Evolutionary conservation across 75 land plant species (phyloP).

Genomic region (Larix kaempferi): DNA sequence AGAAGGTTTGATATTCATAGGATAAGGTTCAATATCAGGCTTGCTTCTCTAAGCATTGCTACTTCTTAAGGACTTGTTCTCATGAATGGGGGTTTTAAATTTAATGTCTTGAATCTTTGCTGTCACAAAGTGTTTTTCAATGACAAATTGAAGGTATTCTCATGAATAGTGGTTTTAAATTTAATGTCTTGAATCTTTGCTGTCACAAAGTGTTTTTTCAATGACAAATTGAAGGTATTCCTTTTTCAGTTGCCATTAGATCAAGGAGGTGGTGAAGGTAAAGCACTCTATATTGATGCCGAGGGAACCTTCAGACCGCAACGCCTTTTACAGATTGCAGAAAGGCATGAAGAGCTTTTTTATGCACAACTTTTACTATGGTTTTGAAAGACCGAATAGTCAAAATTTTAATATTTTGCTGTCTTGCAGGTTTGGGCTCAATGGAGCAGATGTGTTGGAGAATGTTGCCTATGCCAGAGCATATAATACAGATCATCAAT

Average conservation of each 20-base stretch:
- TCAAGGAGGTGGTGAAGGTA: slow-evolving; percentile 97
- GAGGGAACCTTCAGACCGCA: slow-evolving; percentile 95
- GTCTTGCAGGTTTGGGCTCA: slow-evolving; percentile 63
- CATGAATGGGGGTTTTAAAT: not conserved
- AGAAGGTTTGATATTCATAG: too few species aligned
- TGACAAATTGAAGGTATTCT: not conserved
- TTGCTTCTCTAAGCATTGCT: not conserved
- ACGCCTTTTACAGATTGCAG: slow-evolving; percentile 85
- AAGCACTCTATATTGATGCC: slow-evolving; percentile 94
- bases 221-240: not conserved
- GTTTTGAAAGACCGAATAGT: not conserved
- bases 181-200: not conserved
- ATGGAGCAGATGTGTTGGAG: slow-evolving; percentile 91
- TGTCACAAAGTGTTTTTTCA: not conserved
- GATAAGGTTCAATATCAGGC: too few species aligned
- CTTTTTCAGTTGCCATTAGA: slow-evolving; percentile 74
- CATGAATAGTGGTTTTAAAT: not conserved
- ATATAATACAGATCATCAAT: slow-evolving; percentile 95
- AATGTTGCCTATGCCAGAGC: slow-evolving; percentile 98
- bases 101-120: not conserved
- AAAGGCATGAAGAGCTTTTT: slow-evolving; percentile 40
- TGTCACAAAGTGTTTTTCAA: not conserved
- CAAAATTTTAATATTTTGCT: not conserved
- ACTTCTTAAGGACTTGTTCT: not conserved
- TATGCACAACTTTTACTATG: not conserved